Evolutionary conservation across 169 alveolate genomes (phyloP).

Genomic region (Toxoplasma gondii): DNA sequence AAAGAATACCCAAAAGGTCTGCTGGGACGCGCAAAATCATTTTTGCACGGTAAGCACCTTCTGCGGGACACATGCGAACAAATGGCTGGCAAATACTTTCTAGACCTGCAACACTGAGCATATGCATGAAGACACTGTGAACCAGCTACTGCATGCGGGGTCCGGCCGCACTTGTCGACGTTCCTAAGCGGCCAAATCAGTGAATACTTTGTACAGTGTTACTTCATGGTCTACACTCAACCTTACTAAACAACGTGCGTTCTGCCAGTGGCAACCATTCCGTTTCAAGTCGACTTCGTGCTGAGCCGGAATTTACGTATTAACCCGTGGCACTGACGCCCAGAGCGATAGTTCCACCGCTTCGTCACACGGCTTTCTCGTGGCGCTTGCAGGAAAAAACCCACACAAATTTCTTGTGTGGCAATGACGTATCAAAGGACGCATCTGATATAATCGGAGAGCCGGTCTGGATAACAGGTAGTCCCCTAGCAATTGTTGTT

Average conservation of each 20-base stretch:
- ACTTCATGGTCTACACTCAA: neutral
- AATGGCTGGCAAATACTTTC: neutral
- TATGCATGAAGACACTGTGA: neutral
- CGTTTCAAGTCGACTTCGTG: neutral
- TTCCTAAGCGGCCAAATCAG: no score
- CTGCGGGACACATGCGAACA: no score
- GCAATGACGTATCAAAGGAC: neutral
- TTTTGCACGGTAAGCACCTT: slow-evolving; percentile 41
- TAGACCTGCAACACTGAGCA: neutral
- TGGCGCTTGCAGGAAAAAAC: neutral
- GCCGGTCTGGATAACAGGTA: neutral
- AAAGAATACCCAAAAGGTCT: slow-evolving; percentile 34
- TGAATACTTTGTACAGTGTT: no score
- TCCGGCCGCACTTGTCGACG: neutral
- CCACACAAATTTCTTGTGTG: neutral
- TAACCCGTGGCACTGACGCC: neutral
- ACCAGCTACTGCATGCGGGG: neutral
- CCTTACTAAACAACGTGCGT: neutral
- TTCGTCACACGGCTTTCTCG: neutral
- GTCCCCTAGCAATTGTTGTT: neutral
- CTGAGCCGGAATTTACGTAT: neutral
- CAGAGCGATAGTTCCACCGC: neutral
- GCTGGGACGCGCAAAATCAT: slow-evolving; percentile 39
- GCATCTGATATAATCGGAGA: neutral
- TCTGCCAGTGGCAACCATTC: neutral